Evolutionary conservation across 2,329 filamentous ascomycete genomes (phyloP).

Genomic region (Monascus ruber): DNA sequence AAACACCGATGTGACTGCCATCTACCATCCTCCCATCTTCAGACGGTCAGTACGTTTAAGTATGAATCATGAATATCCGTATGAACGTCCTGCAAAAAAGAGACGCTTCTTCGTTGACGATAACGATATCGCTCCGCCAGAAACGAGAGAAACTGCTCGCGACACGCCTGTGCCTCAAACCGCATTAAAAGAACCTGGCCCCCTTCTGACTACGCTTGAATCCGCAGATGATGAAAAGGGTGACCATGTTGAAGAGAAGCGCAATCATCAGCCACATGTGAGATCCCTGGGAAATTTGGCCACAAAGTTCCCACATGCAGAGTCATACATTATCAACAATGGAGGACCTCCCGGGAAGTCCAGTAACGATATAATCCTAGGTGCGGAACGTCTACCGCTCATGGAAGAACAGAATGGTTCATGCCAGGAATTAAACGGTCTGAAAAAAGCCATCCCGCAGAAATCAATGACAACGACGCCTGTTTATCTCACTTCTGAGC

Average conservation of each 20-base stretch:
- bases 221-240: not conserved
- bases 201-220: not conserved
- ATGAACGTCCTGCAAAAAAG: conserved; percentile 49
- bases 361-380: no score
- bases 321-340: not conserved
- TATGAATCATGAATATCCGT: conserved; percentile 32
- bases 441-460: no score
- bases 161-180: not conserved
- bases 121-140: conserved; percentile 9
- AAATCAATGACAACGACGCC: not conserved
- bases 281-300: not conserved
- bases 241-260: not conserved
- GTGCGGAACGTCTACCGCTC: no score
- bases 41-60: not conserved
- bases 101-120: conserved; percentile 52
- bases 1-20: no score
- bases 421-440: no score
- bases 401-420: no score
- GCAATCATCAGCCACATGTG: not conserved
- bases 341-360: not conserved
- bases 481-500: not conserved
- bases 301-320: not conserved
- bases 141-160: not conserved
- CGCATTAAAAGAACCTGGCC: no score
- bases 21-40: no score